Evolutionary conservation across 306 rosid species (phyloP).

Genomic region (Lathyrus oleraceus): DNA sequence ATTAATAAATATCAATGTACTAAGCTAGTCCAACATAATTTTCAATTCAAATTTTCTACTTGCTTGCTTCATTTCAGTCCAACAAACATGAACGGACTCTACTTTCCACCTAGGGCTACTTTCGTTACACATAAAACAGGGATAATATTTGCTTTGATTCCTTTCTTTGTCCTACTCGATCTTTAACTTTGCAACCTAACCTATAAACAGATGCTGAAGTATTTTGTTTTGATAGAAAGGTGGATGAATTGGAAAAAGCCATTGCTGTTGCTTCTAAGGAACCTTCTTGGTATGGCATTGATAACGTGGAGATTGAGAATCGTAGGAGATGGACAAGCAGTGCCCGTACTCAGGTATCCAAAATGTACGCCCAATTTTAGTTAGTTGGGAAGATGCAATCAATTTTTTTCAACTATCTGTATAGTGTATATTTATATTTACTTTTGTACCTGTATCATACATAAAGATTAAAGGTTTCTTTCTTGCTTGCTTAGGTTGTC

Average conservation of each 20-base stretch:
- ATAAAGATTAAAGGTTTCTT: conserved; percentile 5
- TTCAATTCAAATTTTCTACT: conserved; percentile 2
- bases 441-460: not conserved
- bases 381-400: conserved; percentile 14
- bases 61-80: conserved; percentile 6
- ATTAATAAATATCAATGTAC: not conserved
- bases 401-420: not conserved
- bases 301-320: conserved; percentile 73
- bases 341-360: conserved; percentile 80
- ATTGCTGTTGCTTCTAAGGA: conserved; percentile 86
- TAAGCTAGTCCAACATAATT: not conserved
- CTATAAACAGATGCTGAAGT: conserved; percentile 53
- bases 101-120: not conserved
- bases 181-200: conserved; percentile 8
- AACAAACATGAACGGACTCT: not conserved
- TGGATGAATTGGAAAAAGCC: conserved; percentile 93
- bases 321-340: conserved; percentile 87
- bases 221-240: conserved; percentile 88
- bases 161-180: not conserved
- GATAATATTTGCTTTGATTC: not conserved
- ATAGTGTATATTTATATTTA: not conserved
- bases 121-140: not conserved
- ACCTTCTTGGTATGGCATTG: conserved; percentile 89
- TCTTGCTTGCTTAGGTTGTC: conserved; percentile 53
- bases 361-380: conserved; percentile 29